Conservation (phyloP, 2,329 filamentous ascomycete species). For the Trichoderma polysporum region DNA sequence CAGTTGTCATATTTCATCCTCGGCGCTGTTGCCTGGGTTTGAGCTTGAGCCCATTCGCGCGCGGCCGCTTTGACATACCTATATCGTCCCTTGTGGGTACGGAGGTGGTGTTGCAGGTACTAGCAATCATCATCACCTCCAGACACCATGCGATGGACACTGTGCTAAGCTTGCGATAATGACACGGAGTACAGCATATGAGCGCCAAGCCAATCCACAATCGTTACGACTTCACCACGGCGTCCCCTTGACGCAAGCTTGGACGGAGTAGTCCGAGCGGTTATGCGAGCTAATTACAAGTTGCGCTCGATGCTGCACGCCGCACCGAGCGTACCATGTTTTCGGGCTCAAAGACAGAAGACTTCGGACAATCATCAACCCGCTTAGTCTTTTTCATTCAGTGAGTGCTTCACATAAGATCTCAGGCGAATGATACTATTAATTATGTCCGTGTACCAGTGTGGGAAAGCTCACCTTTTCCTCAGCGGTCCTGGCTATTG, state of each 20-base stretch:
- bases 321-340: constrained; percentile 13
- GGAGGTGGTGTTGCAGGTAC: neutral
- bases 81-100: neutral
- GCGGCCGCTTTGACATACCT: constrained; percentile 9
- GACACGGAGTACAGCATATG: neutral
- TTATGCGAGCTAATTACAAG: constrained; percentile 5
- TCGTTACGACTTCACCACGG: constrained; percentile 1
- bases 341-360: neutral
- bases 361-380: constrained; percentile 17
- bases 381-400: neutral
- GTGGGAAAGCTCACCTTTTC: neutral
- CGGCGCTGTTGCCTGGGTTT: constrained; percentile 16
- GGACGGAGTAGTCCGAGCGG: constrained; percentile 18
- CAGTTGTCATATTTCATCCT: constrained; percentile 18
- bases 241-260: constrained; percentile 3
- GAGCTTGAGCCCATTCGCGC: constrained; percentile 8
- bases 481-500: too few relatives aligned
- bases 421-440: neutral
- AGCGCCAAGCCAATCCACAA: neutral
- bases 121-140: neutral
- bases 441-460: neutral
- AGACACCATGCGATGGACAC: constrained; percentile 3
- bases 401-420: neutral
- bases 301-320: neutral
- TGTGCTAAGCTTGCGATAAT: neutral